Base-by-base conservation (phyloP, 768 basidiomycete species). In the Psilocybe cubensis region DNA sequence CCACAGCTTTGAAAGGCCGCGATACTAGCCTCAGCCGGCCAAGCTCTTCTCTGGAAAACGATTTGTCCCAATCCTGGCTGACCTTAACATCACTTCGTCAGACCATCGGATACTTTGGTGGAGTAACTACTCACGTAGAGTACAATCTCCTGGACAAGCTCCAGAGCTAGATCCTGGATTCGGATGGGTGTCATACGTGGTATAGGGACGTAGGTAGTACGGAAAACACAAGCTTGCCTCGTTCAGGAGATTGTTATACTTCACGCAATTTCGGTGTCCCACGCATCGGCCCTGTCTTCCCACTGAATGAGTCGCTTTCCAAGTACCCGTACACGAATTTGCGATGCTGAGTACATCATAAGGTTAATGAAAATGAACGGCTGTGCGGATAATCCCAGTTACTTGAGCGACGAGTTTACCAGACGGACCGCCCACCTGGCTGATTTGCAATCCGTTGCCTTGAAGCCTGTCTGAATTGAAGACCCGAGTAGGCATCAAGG, bases 141-240 rank as follows among this genome's bases (percentile, higher is more conserved):
- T 6, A 59, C 47, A 3, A 59, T 54, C 47, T 54, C 58, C 27
- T 54, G 58, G 35, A 59, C 35, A 20, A 59, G 48, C 41, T 59
- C 58, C 2, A 59, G 33, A 24, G 58, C 53, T 18, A 59, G 35
- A 40, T 55, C 40, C 12, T 54, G 53, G 9, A 54, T 51, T 4
- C 53, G 53, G 10, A 47, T 59, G 24, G 48, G 17, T 31, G 31
- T 9, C 46, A 48, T 48, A 29, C 1, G 44, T 48, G 27, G 28
- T 4, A 9, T 18, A 10, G 5, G 28, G 12, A 10, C 12, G 25
- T 28, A 28, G 20, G 28, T 48, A 18, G 28, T n/a, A 28, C 8
- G 46, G 28, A 28, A 20, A 28, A 27, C 31, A 48, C 46, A 27
- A 18, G 17, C 25, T 17, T 9, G 17, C 28, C 46, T 48, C 28